Conservation (phyloP, 805 yeast genomes). For the Alloascoidea africana region DNA sequence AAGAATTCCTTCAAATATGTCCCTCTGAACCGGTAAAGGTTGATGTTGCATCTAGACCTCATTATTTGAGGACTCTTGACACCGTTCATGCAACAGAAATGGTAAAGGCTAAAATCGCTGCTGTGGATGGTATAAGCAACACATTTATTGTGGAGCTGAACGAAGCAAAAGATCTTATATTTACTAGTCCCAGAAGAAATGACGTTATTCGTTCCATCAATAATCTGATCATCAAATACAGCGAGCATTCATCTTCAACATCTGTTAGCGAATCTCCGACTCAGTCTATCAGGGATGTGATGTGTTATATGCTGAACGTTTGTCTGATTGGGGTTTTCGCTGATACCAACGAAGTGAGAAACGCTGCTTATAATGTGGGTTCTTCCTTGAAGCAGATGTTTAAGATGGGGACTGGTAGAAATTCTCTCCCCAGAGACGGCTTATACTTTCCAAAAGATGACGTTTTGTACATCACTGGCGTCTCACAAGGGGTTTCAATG, state of each 20-base stretch:
- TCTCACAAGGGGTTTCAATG: background rate
- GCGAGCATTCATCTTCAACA: slow-evolving; percentile 1
- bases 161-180: background rate
- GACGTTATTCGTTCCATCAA: background rate
- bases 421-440: background rate
- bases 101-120: background rate
- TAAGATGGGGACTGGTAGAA: background rate
- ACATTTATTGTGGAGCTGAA: too few relatives aligned
- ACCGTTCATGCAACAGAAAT: background rate
- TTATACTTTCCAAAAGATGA: background rate
- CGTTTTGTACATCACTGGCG: background rate
- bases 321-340: background rate
- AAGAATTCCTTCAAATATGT: background rate
- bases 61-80: background rate
- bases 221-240: background rate
- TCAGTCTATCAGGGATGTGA: background rate
- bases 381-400: too few relatives aligned
- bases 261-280: background rate
- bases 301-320: background rate
- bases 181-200: background rate
- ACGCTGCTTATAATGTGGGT: background rate
- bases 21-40: background rate
- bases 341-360: background rate
- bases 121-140: too few relatives aligned
- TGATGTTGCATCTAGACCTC: background rate